phyloP scores from a whole-genome alignment of 176 grass and related monocot genomes.

The Oryza glumipatula region DNA sequence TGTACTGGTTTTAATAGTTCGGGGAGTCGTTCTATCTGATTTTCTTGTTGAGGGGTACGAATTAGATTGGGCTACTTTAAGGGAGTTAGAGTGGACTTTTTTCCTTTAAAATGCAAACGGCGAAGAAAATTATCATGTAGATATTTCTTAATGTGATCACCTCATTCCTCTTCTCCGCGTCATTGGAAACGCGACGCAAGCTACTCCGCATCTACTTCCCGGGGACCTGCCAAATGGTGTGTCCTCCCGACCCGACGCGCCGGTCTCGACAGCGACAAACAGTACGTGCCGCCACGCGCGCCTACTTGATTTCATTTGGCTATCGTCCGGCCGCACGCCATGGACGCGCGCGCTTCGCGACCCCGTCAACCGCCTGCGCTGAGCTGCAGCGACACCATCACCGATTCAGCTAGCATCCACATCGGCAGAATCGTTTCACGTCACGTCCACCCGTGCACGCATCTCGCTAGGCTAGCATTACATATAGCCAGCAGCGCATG shows the following conservation, averaged over 20 bases:
- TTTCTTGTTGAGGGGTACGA: no score
- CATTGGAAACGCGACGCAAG: no score
- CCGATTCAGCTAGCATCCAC: constrained; percentile 2
- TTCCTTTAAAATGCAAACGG: no score
- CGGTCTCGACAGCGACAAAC: not conserved
- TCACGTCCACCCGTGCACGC: not conserved
- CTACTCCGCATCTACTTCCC: no score
- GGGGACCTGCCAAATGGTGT: not conserved
- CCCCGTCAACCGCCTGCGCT: constrained; percentile 9
- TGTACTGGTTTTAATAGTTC: no score
- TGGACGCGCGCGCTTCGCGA: constrained; percentile 6
- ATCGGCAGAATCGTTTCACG: not conserved
- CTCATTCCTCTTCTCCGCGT: no score
- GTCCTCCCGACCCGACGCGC: not conserved
- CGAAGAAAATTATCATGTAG: not conserved
- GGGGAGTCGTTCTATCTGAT: no score
- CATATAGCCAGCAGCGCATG: not conserved
- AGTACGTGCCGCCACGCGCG: not conserved
- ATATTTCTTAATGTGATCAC: not conserved
- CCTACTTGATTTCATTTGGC: not conserved
- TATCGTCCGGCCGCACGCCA: not conserved
- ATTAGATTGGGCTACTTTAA: no score
- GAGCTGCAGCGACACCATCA: not conserved
- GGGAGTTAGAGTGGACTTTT: no score
- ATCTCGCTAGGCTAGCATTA: not conserved